A percentile compares a stretch with the other conserved stretches of the same genome.
phyloP scores from a whole-genome alignment of 1,139 yeast genomes.

The Protomyces arabidopsidicola region DNA sequence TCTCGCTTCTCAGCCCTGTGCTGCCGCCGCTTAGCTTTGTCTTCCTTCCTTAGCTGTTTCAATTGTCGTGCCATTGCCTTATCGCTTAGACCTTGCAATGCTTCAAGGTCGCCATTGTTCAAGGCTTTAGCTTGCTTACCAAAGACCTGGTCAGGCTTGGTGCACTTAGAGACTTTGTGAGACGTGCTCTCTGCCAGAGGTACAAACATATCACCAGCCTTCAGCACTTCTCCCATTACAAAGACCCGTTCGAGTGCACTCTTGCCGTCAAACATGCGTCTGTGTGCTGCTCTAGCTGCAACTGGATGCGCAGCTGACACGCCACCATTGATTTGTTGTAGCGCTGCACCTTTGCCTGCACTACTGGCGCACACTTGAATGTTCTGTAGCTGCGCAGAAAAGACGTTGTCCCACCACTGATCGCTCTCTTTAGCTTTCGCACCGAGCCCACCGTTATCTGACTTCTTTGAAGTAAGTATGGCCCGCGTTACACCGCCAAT shows the following conservation, averaged over 20 bases:
- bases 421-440: constrained; percentile 18
- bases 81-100: neutral
- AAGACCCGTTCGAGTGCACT: constrained; percentile 22
- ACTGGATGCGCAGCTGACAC: constrained; percentile 22
- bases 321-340: constrained; percentile 20
- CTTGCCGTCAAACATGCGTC: constrained; percentile 10
- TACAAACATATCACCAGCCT: constrained; percentile 6
- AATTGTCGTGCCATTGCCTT: neutral
- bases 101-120: neutral
- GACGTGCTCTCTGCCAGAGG: neutral
- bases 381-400: constrained; percentile 20
- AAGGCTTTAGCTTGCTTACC: no score
- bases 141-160: neutral
- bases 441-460: constrained; percentile 26
- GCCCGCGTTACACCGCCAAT: constrained; percentile 27
- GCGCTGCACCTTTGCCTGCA: neutral
- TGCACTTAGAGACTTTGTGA: neutral
- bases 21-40: neutral
- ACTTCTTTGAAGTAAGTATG: constrained; percentile 28
- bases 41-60: neutral
- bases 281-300: constrained; percentile 22
- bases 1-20: neutral
- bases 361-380: neutral
- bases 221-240: constrained; percentile 16
- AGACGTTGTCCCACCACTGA: constrained; percentile 25